phyloP scores from a whole-genome alignment of 192 early-diverging fungal species.

The Linnemannia exigua region DNA sequence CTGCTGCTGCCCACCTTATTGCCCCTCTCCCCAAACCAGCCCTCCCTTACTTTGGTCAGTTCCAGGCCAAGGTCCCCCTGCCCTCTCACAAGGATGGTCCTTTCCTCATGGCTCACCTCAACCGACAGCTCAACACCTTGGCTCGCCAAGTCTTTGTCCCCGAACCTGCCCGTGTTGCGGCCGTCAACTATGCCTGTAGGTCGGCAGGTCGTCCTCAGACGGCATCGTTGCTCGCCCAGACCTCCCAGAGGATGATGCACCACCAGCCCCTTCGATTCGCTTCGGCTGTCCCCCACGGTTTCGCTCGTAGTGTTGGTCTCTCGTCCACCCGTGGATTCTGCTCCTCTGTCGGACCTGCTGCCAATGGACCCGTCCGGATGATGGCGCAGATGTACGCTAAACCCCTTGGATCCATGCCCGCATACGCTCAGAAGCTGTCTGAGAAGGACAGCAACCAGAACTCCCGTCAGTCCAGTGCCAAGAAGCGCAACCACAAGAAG shows the following conservation, averaged over 20 bases:
- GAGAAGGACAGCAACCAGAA: neutral
- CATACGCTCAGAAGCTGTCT: conserved; percentile 25
- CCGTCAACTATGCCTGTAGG: conserved; percentile 49
- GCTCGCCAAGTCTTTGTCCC: conserved; percentile 44
- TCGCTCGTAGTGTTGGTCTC: conserved; percentile 39
- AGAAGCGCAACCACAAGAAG: conserved; percentile 19
- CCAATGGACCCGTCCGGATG: conserved; percentile 47
- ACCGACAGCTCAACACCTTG: conserved; percentile 24
- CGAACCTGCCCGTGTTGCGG: conserved; percentile 49
- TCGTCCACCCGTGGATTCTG: conserved; percentile 52
- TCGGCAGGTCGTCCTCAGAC: conserved; percentile 48
- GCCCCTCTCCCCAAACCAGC: conserved; percentile 27
- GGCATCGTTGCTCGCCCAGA: conserved; percentile 35
- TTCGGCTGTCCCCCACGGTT: conserved; percentile 43
- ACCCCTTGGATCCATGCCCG: conserved; percentile 37
- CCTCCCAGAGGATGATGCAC: conserved; percentile 43
- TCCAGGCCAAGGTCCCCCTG: conserved; percentile 44
- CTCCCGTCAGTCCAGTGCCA: neutral
- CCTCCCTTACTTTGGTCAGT: conserved; percentile 32
- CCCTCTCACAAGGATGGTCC: conserved; percentile 49
- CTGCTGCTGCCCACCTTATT: conserved; percentile 1
- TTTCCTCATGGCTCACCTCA: conserved; percentile 40
- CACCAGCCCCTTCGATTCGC: conserved; percentile 40
- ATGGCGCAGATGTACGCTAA: conserved; percentile 58
- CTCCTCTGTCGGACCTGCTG: conserved; percentile 16